A percentile compares a stretch with the other conserved stretches of the same genome.
These are phyloP conservation scores for Hanseniaspora hatyaiensis DNA, from an alignment of 805 yeast species.

Conservation along the genomic window DNA sequence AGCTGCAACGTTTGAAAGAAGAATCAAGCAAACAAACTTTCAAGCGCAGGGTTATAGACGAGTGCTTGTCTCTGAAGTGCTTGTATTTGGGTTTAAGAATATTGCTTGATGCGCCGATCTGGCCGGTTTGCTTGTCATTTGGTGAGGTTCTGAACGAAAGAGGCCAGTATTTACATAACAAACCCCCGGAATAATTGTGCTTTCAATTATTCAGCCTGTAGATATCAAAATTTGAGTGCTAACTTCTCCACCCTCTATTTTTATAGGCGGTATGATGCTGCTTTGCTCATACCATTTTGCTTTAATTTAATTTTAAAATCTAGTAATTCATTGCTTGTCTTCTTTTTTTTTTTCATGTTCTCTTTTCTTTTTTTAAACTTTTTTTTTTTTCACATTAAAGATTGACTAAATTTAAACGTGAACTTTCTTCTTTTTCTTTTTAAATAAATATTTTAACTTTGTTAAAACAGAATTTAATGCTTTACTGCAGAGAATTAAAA, in stretches of 20 bases:
- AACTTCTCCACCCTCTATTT: neutral
- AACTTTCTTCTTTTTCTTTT: neutral
- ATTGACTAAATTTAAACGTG: neutral
- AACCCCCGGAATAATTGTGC: neutral
- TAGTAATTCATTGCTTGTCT: neutral
- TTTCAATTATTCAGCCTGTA: too few species aligned
- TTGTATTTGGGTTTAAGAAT: slow-evolving; percentile 63
- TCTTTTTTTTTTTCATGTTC: neutral
- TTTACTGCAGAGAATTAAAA: too few species aligned
- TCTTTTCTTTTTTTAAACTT: neutral
- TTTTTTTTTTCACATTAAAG: neutral
- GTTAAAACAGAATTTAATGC: too few species aligned
- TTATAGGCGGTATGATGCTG: too few species aligned
- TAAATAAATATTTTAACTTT: too few species aligned
- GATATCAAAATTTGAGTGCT: neutral
- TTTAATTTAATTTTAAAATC: neutral
- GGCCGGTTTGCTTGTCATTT: slow-evolving; percentile 71
- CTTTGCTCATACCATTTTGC: too few species aligned
- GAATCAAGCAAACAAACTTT: slow-evolving; percentile 34
- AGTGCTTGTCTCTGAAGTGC: slow-evolving; percentile 44
- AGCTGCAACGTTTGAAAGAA: slow-evolving; percentile 39
- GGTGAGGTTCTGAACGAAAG: slow-evolving; percentile 38
- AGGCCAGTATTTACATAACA: slow-evolving; percentile 7
- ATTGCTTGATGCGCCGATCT: slow-evolving; percentile 72
- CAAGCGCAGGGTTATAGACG: slow-evolving; percentile 36